phyloP scores from a whole-genome alignment of 2,329 filamentous ascomycete species.

The Paradendryphiella salina region DNA sequence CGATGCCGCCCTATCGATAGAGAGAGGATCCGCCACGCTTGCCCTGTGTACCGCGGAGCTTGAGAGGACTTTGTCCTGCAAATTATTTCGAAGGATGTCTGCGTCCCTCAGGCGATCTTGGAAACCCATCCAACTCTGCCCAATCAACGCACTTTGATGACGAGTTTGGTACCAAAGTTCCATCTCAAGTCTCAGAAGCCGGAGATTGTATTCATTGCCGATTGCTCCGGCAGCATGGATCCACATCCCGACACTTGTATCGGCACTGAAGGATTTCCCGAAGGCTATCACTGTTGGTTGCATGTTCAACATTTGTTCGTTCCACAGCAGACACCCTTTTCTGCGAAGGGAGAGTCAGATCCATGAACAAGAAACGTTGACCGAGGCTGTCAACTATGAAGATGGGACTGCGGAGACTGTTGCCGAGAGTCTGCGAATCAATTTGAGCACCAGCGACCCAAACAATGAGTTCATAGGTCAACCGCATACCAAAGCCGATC shows the following conservation, averaged over 20 bases:
- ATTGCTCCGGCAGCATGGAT: constrained; percentile 10
- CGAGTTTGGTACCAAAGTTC: constrained; percentile 10
- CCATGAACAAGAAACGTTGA: constrained; percentile 1
- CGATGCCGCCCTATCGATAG: background rate
- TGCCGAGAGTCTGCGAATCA: constrained; percentile 1
- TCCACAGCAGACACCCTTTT: background rate
- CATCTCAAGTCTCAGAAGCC: constrained; percentile 9
- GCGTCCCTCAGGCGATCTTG: constrained; percentile 7
- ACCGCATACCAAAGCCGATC: background rate
- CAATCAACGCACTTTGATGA: constrained; percentile 9
- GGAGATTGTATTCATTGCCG: constrained; percentile 8
- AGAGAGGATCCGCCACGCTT: constrained; percentile 3
- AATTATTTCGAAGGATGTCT: constrained; percentile 9
- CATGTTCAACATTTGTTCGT: constrained; percentile 12
- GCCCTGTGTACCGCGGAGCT: background rate
- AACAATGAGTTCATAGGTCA: background rate
- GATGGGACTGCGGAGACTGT: constrained; percentile 6
- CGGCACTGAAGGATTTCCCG: constrained; percentile 7
- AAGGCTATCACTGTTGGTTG: constrained; percentile 12
- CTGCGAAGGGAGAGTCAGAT: constrained; percentile 2
- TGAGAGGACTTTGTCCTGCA: constrained; percentile 6
- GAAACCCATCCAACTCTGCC: constrained; percentile 2
- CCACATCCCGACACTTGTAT: constrained; percentile 1
- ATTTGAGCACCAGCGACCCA: background rate
- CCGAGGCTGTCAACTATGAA: constrained; percentile 7